Evolutionary conservation across 2,329 filamentous ascomycete genomes (phyloP).

Genomic region (Venturia aucupariae): DNA sequence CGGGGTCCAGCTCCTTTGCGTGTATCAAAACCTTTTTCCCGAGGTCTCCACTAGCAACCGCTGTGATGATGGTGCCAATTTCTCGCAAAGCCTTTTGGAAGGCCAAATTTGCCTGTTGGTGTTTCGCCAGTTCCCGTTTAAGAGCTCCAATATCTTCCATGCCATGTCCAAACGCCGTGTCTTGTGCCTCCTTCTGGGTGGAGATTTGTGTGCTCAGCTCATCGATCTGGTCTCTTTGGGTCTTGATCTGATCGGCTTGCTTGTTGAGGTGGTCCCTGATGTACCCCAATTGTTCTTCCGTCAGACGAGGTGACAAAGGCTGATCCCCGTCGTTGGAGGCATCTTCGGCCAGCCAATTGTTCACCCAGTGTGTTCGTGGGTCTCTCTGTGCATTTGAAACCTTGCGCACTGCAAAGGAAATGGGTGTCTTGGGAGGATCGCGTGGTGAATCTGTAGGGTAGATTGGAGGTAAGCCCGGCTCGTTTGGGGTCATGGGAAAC

Average conservation of each 20-base stretch:
- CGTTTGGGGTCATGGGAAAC: slow-evolving; percentile 75
- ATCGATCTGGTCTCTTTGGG: slow-evolving; percentile 75
- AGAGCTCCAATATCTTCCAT: slow-evolving; percentile 82
- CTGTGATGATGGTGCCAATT: slow-evolving; percentile 94
- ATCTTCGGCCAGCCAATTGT: slow-evolving; percentile 45
- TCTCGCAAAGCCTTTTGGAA: slow-evolving; percentile 96
- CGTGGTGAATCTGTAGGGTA: slow-evolving; percentile 48
- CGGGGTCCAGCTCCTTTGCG: slow-evolving; percentile 91
- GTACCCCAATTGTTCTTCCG: slow-evolving; percentile 74
- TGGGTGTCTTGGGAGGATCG: slow-evolving; percentile 27
- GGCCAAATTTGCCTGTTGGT: slow-evolving; percentile 95
- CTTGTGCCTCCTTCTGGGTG: slow-evolving; percentile 76
- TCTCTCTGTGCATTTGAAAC: slow-evolving; percentile 27
- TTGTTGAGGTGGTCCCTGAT: slow-evolving; percentile 86
- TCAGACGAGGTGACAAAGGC: slow-evolving; percentile 47
- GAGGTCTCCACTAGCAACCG: slow-evolving; percentile 87
- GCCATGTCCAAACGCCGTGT: slow-evolving; percentile 66
- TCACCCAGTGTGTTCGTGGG: slow-evolving; percentile 34
- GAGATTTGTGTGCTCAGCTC: slow-evolving; percentile 78
- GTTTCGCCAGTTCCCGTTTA: slow-evolving; percentile 90
- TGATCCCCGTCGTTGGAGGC: slow-evolving; percentile 37
- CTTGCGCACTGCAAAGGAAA: slow-evolving; percentile 22
- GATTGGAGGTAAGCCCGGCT: slow-evolving; percentile 46
- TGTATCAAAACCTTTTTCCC: slow-evolving; percentile 97
- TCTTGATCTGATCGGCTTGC: slow-evolving; percentile 85